These are phyloP conservation scores for Penicillium sp. DNA, from an alignment of 2,329 filamentous ascomycete species.

Conservation along the genomic window DNA sequence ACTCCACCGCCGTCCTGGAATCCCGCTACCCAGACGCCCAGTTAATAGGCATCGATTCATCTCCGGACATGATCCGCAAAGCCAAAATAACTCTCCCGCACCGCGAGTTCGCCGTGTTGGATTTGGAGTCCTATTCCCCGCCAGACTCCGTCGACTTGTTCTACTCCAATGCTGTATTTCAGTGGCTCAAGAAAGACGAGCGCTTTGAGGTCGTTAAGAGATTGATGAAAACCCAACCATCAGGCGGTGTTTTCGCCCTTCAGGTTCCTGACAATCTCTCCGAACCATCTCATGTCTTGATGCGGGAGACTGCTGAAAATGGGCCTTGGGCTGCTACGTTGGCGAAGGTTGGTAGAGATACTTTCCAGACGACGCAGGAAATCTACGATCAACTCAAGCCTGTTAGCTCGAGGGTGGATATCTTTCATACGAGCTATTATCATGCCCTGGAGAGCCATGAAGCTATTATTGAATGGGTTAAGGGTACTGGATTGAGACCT, in stretches of 20 bases:
- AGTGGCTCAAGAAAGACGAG: slow-evolving; percentile 48
- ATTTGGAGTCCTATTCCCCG: slow-evolving; percentile 43
- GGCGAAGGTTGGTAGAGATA: slow-evolving; percentile 39
- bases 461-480: slow-evolving; percentile 57
- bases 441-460: slow-evolving; percentile 48
- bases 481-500: slow-evolving; percentile 53
- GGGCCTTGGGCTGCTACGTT: slow-evolving; percentile 40
- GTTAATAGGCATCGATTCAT: slow-evolving; percentile 52
- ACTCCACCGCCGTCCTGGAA: slow-evolving; percentile 50
- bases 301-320: slow-evolving; percentile 43
- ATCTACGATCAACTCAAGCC: slow-evolving; percentile 50
- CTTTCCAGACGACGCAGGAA: slow-evolving; percentile 45
- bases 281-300: slow-evolving; percentile 48
- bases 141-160: slow-evolving; percentile 41
- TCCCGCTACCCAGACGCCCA: slow-evolving; percentile 46
- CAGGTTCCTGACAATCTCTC: slow-evolving; percentile 52
- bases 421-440: slow-evolving; percentile 54
- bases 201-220: slow-evolving; percentile 46
- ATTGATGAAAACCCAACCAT: slow-evolving; percentile 39
- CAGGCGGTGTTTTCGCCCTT: slow-evolving; percentile 51
- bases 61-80: slow-evolving; percentile 51
- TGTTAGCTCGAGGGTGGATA: slow-evolving; percentile 42
- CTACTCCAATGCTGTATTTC: slow-evolving; percentile 56
- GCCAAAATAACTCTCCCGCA: slow-evolving; percentile 42
- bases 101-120: slow-evolving; percentile 45